Percentiles rank a stretch among this genome's conserved stretches.
phyloP scores from a whole-genome alignment of 2,329 filamentous ascomycete species.

The Camillea tinctor region DNA sequence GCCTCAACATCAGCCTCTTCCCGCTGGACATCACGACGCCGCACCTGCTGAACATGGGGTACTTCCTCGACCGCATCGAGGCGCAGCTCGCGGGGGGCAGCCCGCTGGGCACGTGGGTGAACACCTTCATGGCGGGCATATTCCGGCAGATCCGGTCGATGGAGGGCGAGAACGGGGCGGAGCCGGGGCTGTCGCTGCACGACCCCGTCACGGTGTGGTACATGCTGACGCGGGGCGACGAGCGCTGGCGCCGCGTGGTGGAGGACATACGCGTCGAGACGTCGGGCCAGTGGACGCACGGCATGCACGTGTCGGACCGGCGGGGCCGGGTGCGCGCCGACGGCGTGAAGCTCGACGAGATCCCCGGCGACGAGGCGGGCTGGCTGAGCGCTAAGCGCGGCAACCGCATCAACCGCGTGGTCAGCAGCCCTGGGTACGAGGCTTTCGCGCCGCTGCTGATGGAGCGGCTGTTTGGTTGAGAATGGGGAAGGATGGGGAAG shows the following conservation, averaged over 20 bases:
- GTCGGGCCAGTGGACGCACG: constrained; percentile 88
- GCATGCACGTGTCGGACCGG: constrained; percentile 83
- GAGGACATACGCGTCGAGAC: constrained; percentile 92
- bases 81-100: constrained; percentile 60
- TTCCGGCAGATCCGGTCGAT: constrained; percentile 68
- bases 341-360: constrained; percentile 47
- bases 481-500: constrained; percentile 1
- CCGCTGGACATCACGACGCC: constrained; percentile 75
- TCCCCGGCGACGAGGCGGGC: constrained; percentile 67
- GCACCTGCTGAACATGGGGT: constrained; percentile 62
- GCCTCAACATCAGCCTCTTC: constrained; percentile 67
- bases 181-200: constrained; percentile 66
- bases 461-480: constrained; percentile 60
- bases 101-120: constrained; percentile 71
- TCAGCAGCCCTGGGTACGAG: constrained; percentile 65
- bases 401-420: constrained; percentile 77
- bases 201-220: constrained; percentile 82
- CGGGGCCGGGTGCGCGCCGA: constrained; percentile 57
- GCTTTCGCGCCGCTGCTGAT: constrained; percentile 66
- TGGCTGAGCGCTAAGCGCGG: constrained; percentile 76
- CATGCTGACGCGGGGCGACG: constrained; percentile 60
- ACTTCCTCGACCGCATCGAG: constrained; percentile 56
- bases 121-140: constrained; percentile 68
- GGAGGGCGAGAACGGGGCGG: constrained; percentile 50
- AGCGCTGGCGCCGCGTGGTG: constrained; percentile 57